Percentiles rank a stretch among this genome's conserved stretches.
Conservation (phyloP, 495 filamentous ascomycete genomes). For the Parathielavia appendiculata region DNA sequence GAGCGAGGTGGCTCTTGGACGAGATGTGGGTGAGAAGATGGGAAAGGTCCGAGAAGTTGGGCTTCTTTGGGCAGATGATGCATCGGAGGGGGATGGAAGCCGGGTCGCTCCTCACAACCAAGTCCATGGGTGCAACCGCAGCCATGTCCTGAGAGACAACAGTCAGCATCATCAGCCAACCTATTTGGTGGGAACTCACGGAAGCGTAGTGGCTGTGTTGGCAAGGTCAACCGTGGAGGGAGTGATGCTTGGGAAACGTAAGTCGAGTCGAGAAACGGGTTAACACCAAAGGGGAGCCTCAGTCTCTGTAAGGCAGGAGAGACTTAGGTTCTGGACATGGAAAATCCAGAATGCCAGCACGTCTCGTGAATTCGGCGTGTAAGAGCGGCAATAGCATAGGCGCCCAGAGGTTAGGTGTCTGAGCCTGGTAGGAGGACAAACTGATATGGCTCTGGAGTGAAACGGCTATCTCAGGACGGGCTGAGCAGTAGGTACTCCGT, state of each 20-base stretch:
- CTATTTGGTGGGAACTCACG: constrained; percentile 22
- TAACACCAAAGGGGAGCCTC: not conserved
- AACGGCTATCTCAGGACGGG: not conserved
- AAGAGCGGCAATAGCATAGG: not conserved
- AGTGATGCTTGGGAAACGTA: constrained; percentile 5
- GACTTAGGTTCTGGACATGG: constrained; percentile 9
- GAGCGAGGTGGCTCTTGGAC: constrained; percentile 77
- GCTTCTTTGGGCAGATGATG: constrained; percentile 71
- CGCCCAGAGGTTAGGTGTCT: not conserved
- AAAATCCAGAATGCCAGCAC: not conserved
- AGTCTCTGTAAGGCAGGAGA: constrained; percentile 15
- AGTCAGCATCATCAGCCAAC: constrained; percentile 11
- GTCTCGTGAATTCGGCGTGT: not conserved
- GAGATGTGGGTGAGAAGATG: constrained; percentile 83
- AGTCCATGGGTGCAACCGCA: constrained; percentile 32
- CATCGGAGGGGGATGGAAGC: constrained; percentile 60
- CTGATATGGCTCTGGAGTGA: not conserved
- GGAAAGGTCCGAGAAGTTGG: constrained; percentile 78
- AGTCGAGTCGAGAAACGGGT: constrained; percentile 1
- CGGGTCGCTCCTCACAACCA: constrained; percentile 18
- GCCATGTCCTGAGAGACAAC: constrained; percentile 30
- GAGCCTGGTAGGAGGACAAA: not conserved
- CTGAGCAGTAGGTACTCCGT: not conserved
- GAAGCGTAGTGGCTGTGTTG: not conserved
- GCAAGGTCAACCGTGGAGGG: constrained; percentile 19